Percentiles rank a stretch among this genome's conserved stretches.
Conservation (phyloP, 164 flowering plant species). For the Sedum album region DNA sequence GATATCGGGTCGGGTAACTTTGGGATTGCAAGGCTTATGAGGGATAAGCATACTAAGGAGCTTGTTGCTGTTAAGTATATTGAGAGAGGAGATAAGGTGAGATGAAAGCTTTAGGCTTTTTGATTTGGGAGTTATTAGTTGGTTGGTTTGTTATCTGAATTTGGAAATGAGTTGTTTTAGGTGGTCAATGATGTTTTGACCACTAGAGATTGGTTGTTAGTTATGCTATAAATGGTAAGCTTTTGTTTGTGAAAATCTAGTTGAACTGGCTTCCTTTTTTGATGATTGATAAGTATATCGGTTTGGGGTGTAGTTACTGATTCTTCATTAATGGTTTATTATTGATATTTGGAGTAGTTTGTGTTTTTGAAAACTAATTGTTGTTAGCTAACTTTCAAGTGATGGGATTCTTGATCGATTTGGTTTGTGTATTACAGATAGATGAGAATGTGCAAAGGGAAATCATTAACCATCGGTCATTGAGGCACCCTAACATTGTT, state of each 20-base stretch:
- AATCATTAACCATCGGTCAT: background rate
- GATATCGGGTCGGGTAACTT: conserved; percentile 5
- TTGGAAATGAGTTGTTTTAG: background rate
- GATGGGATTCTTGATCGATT: background rate
- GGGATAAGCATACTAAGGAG: conserved; percentile 1
- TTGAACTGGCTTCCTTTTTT: background rate
- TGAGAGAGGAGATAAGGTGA: conserved; percentile 1
- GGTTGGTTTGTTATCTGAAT: background rate
- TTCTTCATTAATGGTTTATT: too few species aligned
- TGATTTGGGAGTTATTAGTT: background rate
- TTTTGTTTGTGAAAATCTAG: background rate
- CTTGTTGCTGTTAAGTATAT: conserved; percentile 5
- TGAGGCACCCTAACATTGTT: conserved; percentile 3
- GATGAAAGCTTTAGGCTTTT: background rate
- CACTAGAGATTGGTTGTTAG: background rate
- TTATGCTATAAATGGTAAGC: background rate
- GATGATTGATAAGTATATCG: background rate
- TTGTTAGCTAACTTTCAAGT: too few species aligned
- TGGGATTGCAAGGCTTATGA: conserved; percentile 4
- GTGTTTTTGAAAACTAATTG: too few species aligned
- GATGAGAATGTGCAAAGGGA: conserved; percentile 3
- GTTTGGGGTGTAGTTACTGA: too few species aligned
- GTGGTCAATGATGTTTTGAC: background rate
- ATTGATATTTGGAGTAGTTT: too few species aligned
- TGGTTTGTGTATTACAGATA: background rate